phyloP scores from a whole-genome alignment of 768 basidiomycete genomes.

The Pleurotus citrinopileatus region DNA sequence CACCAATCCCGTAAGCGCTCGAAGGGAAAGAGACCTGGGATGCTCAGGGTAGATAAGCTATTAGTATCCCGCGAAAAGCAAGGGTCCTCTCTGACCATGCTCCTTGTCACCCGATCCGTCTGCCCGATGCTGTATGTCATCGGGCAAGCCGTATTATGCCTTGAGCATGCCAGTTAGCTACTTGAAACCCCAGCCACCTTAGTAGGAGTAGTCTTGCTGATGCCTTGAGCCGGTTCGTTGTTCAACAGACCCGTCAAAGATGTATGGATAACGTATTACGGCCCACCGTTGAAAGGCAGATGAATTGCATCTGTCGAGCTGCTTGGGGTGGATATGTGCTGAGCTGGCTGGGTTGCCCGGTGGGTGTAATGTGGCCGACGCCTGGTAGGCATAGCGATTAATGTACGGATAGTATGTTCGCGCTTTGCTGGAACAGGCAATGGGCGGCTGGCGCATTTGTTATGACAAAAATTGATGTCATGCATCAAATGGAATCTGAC shows the following conservation, averaged over 20 bases:
- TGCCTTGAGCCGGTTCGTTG: background rate
- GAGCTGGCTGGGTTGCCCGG: constrained; percentile 7
- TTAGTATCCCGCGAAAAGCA: constrained; percentile 1
- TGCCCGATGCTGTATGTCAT: constrained; percentile 8
- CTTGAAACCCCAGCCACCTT: too few relatives aligned
- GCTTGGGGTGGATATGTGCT: background rate
- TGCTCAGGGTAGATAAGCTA: constrained; percentile 8
- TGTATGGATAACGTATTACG: background rate
- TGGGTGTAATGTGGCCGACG: background rate
- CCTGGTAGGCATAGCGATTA: constrained; percentile 8
- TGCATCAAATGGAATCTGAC: background rate
- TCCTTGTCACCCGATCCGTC: constrained; percentile 5
- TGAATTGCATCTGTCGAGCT: constrained; percentile 1
- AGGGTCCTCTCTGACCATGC: constrained; percentile 7
- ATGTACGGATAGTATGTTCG: constrained; percentile 2
- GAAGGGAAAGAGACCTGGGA: constrained; percentile 6
- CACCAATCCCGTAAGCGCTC: background rate
- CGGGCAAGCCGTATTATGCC: background rate
- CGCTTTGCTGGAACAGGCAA: background rate
- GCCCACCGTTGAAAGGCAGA: background rate
- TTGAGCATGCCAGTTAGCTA: background rate
- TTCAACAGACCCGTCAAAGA: background rate
- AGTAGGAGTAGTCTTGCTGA: too few relatives aligned
- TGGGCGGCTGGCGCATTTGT: background rate
- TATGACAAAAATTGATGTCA: background rate